Evolutionary conservation across 2,329 filamentous ascomycete genomes (phyloP).

Genomic region (Calonectria pseudoreteaudii): DNA sequence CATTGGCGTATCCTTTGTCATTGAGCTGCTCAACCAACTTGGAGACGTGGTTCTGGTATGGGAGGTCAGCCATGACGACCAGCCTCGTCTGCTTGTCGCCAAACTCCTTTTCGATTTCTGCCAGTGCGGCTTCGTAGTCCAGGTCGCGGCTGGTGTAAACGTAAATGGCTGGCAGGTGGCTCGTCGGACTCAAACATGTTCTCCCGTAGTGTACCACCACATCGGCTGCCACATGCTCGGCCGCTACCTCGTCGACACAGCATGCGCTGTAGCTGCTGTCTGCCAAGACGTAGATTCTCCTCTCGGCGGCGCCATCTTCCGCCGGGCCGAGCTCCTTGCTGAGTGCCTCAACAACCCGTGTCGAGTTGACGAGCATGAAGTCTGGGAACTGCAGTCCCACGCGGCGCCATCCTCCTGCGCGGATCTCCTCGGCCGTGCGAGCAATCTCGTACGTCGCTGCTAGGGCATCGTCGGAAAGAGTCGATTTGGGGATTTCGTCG

Average conservation of each 20-base stretch:
- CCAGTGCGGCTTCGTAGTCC: slow-evolving; percentile 66
- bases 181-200: slow-evolving; percentile 91
- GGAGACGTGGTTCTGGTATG: slow-evolving; percentile 81
- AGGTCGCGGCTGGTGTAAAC: slow-evolving; percentile 85
- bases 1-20: slow-evolving; percentile 73
- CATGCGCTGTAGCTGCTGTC: slow-evolving; percentile 98
- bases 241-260: slow-evolving; percentile 96
- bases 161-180: slow-evolving; percentile 87
- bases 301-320: slow-evolving; percentile 30
- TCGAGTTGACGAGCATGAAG: slow-evolving; percentile 88
- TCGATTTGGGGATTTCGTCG: slow-evolving; percentile 46
- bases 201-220: slow-evolving; percentile 95
- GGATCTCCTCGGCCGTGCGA: slow-evolving; percentile 82
- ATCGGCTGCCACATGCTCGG: slow-evolving; percentile 91
- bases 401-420: slow-evolving; percentile 75
- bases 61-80: slow-evolving; percentile 89
- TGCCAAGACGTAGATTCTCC: slow-evolving; percentile 82
- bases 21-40: slow-evolving; percentile 66
- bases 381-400: slow-evolving; percentile 97
- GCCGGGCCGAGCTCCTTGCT: slow-evolving; percentile 38
- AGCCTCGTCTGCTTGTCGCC: slow-evolving; percentile 71
- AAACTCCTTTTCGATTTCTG: slow-evolving; percentile 77
- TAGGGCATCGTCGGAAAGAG: slow-evolving; percentile 74
- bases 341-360: slow-evolving; percentile 77
- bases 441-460: slow-evolving; percentile 85